Evolutionary conservation across 2,329 filamentous ascomycete genomes (phyloP).

Genomic region (Xylariomycetidae sp.): DNA sequence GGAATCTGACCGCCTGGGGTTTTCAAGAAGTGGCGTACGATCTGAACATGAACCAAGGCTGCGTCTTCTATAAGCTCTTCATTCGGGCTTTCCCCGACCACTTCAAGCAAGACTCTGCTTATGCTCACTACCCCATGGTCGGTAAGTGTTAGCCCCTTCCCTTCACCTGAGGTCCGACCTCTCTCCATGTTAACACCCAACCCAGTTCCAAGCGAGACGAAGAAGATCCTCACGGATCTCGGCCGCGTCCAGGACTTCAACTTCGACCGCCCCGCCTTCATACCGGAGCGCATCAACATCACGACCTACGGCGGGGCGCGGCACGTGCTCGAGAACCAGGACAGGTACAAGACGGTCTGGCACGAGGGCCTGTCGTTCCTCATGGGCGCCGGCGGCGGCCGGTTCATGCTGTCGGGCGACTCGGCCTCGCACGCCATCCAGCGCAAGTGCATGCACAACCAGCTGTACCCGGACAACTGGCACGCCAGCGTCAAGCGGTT

Average conservation of each 20-base stretch:
- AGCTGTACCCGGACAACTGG: slow-evolving; percentile 61
- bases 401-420: slow-evolving; percentile 54
- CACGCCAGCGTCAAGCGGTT: slow-evolving; percentile 59
- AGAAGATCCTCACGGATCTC: slow-evolving; percentile 63
- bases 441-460: slow-evolving; percentile 48
- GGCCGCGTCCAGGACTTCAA: slow-evolving; percentile 65
- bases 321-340: slow-evolving; percentile 55
- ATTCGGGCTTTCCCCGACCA: slow-evolving; percentile 74
- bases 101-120: slow-evolving; percentile 73
- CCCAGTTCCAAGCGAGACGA: slow-evolving; percentile 64
- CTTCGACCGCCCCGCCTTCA: slow-evolving; percentile 56
- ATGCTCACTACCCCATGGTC: slow-evolving; percentile 71
- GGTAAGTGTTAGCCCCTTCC: slow-evolving; percentile 14
- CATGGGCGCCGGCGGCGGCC: slow-evolving; percentile 48
- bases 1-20: slow-evolving; percentile 78
- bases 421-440: slow-evolving; percentile 43
- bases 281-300: slow-evolving; percentile 49
- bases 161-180: background rate
- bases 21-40: slow-evolving; percentile 72
- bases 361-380: slow-evolving; percentile 58
- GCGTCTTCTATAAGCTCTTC: slow-evolving; percentile 81
- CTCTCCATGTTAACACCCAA: background rate
- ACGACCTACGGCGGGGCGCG: slow-evolving; percentile 58
- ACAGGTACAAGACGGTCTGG: slow-evolving; percentile 63
- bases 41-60: slow-evolving; percentile 70